These are phyloP conservation scores for Flagelloscypha sp. DNA, from an alignment of 768 basidiomycete species.

Conservation along the genomic window DNA sequence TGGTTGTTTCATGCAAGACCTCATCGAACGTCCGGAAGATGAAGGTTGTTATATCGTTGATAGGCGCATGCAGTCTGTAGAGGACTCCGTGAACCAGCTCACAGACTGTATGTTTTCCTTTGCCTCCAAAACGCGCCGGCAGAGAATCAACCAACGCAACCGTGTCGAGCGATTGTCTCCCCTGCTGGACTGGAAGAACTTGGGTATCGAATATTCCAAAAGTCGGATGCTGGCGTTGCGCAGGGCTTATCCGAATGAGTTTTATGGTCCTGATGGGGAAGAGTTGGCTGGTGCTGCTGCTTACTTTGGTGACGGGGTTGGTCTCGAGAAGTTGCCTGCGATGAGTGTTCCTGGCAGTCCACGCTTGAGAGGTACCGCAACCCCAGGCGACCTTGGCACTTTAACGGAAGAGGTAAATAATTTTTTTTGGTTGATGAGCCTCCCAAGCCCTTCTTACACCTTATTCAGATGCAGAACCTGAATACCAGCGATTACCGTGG, in stretches of 20 bases:
- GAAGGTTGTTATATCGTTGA: slow-evolving; percentile 98
- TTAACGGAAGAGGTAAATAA: slow-evolving; percentile 69
- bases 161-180: slow-evolving; percentile 92
- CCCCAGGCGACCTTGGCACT: slow-evolving; percentile 90
- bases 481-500: slow-evolving; percentile 83
- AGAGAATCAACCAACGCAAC: slow-evolving; percentile 98
- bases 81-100: slow-evolving; percentile 85
- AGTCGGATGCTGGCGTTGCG: slow-evolving; percentile 85
- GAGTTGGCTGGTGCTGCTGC: slow-evolving; percentile 27
- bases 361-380: slow-evolving; percentile 74
- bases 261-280: slow-evolving; percentile 53
- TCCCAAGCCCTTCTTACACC: slow-evolving; percentile 2
- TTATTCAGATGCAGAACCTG: slow-evolving; percentile 71
- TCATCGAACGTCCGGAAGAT: slow-evolving; percentile 89
- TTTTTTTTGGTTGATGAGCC: slow-evolving; percentile 1
- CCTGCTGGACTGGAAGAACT: slow-evolving; percentile 95
- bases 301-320: slow-evolving; percentile 36
- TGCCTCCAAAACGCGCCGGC: slow-evolving; percentile 78
- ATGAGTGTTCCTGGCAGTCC: slow-evolving; percentile 85
- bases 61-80: slow-evolving; percentile 78
- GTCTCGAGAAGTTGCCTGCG: slow-evolving; percentile 62
- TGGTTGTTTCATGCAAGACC: slow-evolving; percentile 97
- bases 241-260: slow-evolving; percentile 92
- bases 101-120: slow-evolving; percentile 70
- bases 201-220: slow-evolving; percentile 96